Percentiles rank a stretch among this genome's conserved stretches.
Conservation (phyloP, 2,329 filamentous ascomycete species). For the Diaporthe amygdali region DNA sequence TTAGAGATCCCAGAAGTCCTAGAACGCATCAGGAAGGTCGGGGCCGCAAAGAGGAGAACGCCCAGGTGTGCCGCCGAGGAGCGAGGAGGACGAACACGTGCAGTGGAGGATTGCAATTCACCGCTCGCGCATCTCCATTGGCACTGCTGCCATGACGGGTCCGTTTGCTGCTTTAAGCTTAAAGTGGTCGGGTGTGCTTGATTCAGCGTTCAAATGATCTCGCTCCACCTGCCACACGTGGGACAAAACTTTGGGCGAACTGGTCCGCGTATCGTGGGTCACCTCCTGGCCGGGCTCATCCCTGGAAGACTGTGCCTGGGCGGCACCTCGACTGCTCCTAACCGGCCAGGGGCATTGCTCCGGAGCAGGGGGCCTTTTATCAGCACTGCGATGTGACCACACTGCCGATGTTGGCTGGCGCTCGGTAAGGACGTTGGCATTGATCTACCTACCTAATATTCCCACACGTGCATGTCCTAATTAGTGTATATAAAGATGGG, state of each 20-base stretch:
- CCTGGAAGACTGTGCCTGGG: not conserved
- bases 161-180: conserved; percentile 5
- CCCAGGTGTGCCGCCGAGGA: not conserved
- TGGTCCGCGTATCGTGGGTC: not conserved
- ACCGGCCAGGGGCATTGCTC: conserved; percentile 6
- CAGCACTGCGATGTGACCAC: not conserved
- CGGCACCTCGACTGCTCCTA: not conserved
- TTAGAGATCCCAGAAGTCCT: not conserved
- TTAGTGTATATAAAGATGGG: conserved; percentile 1
- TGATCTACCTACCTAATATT: conserved; percentile 10
- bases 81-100: not conserved
- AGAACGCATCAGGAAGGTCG: conserved; percentile 3
- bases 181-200: not conserved
- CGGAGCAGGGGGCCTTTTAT: not conserved
- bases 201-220: conserved; percentile 4
- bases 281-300: not conserved
- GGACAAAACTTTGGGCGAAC: not conserved
- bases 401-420: not conserved
- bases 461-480: not conserved
- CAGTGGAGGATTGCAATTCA: not conserved
- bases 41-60: not conserved
- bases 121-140: not conserved
- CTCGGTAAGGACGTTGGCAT: not conserved
- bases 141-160: not conserved
- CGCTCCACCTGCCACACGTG: conserved; percentile 12